phyloP scores from a whole-genome alignment of 2,329 filamentous ascomycete genomes.

The Pseudogymnoascus sp. region DNA sequence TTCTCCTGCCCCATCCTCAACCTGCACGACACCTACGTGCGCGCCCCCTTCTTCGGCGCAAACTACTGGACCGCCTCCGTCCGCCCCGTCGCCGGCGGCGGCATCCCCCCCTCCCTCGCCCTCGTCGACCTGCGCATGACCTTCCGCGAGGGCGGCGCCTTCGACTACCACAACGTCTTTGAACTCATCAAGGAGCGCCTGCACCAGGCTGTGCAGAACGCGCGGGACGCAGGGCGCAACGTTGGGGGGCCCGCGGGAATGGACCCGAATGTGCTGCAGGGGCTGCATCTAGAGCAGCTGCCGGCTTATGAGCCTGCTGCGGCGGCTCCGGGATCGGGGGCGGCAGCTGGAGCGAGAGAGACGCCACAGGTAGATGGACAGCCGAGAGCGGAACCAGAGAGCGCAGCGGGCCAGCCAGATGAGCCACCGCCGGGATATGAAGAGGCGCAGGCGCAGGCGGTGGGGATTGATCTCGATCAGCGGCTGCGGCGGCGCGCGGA shows the following conservation, averaged over 20 bases:
- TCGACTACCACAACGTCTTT: constrained; percentile 77
- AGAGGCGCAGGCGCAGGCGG: constrained; percentile 70
- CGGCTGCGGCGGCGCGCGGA: constrained; percentile 69
- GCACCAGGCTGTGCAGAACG: constrained; percentile 69
- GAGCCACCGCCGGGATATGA: constrained; percentile 90
- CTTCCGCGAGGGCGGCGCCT: constrained; percentile 93
- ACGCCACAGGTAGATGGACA: constrained; percentile 18
- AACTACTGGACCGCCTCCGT: constrained; percentile 82
- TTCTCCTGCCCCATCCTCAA: constrained; percentile 86
- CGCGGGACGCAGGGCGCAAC: constrained; percentile 55
- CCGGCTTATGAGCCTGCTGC: constrained; percentile 69
- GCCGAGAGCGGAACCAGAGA: constrained; percentile 10
- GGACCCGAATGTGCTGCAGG: constrained; percentile 46
- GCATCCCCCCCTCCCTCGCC: constrained; percentile 65
- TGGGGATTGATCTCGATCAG: constrained; percentile 52
- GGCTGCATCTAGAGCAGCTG: constrained; percentile 74
- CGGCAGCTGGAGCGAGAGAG: constrained; percentile 22
- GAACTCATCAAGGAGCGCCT: constrained; percentile 78
- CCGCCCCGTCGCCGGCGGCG: constrained; percentile 73
- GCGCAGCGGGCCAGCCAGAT: constrained; percentile 39
- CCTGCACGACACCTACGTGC: constrained; percentile 76
- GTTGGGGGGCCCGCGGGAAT: constrained; percentile 32
- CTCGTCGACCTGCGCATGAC: constrained; percentile 75
- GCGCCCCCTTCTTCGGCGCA: constrained; percentile 84
- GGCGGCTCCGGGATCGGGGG: constrained; percentile 17